phyloP scores from a whole-genome alignment of 805 yeast species.

The Nakazawaea populi region DNA sequence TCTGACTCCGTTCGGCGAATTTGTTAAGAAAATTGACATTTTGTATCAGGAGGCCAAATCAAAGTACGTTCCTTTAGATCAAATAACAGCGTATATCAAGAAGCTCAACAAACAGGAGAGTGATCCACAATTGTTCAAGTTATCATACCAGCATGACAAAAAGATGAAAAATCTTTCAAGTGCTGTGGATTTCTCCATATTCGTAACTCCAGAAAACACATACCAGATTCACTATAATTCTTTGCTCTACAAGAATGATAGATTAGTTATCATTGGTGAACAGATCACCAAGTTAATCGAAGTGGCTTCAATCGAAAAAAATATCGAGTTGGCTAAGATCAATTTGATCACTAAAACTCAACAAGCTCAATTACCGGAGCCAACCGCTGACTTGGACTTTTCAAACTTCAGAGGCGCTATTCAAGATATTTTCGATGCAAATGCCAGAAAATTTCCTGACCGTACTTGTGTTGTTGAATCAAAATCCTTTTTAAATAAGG shows the following conservation, averaged over 20 bases:
- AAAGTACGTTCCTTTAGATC: conserved; percentile 44
- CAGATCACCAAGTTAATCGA: conserved; percentile 57
- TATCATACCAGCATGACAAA: conserved; percentile 46
- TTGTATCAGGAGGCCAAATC: conserved; percentile 29
- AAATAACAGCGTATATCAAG: conserved; percentile 48
- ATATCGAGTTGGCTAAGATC: conserved; percentile 48
- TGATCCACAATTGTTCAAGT: conserved; percentile 58
- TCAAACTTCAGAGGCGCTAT: conserved; percentile 88
- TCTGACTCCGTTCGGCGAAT: conserved; percentile 43
- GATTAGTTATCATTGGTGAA: conserved; percentile 65
- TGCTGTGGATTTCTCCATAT: conserved; percentile 55
- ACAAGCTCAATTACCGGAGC: conserved; percentile 66
- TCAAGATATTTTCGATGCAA: conserved; percentile 88
- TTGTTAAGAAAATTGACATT: conserved; percentile 39
- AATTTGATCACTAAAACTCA: conserved; percentile 69
- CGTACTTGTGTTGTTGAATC: conserved; percentile 93
- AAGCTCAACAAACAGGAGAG: conserved; percentile 42
- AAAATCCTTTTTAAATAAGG: conserved; percentile 53
- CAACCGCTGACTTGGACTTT: conserved; percentile 86
- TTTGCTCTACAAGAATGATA: conserved; percentile 60
- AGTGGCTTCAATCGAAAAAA: conserved; percentile 29
- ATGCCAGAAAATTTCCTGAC: conserved; percentile 80
- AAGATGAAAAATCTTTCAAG: conserved; percentile 36
- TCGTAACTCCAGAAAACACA: conserved; percentile 26
- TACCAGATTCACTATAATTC: conserved; percentile 64